Percentiles rank a stretch among this genome's conserved stretches.
Evolutionary conservation across 225 moss, liverwort and hornwort genomes (phyloP).

Genomic region (Physcomitrium patens): DNA sequence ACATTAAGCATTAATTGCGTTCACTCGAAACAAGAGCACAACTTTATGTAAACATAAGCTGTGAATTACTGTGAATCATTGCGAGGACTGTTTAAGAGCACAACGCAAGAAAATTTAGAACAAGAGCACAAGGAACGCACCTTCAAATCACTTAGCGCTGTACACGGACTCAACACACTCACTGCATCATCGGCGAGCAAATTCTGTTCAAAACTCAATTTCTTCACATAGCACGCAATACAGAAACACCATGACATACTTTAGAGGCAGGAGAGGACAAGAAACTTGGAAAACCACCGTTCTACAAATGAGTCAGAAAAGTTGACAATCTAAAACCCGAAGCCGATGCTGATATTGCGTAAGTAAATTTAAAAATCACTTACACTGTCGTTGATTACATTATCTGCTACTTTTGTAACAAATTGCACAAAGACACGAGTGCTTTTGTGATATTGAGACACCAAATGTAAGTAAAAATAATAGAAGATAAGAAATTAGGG

Average conservation of each 20-base stretch:
- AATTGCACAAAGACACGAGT: background rate
- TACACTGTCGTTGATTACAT: too few relatives aligned
- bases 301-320: background rate
- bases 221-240: constrained; percentile 49
- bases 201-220: constrained; percentile 92
- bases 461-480: background rate
- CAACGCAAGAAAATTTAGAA: constrained; percentile 3
- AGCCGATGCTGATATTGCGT: background rate
- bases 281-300: background rate
- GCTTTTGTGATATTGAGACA: background rate
- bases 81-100: constrained; percentile 11
- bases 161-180: constrained; percentile 64
- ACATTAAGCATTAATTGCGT: background rate
- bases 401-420: background rate
- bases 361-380: too few relatives aligned
- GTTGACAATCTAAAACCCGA: background rate
- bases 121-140: constrained; percentile 25
- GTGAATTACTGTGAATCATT: background rate
- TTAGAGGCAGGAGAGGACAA: constrained; percentile 13
- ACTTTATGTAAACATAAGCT: background rate
- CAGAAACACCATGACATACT: constrained; percentile 8
- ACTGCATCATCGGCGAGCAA: constrained; percentile 79
- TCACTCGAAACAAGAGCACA: constrained; percentile 11
- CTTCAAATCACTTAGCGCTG: constrained; percentile 63
- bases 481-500: background rate